These are phyloP conservation scores for Pythium oligandrum DNA, from an alignment of 352 stramenopile genomes.

Conservation along the genomic window DNA sequence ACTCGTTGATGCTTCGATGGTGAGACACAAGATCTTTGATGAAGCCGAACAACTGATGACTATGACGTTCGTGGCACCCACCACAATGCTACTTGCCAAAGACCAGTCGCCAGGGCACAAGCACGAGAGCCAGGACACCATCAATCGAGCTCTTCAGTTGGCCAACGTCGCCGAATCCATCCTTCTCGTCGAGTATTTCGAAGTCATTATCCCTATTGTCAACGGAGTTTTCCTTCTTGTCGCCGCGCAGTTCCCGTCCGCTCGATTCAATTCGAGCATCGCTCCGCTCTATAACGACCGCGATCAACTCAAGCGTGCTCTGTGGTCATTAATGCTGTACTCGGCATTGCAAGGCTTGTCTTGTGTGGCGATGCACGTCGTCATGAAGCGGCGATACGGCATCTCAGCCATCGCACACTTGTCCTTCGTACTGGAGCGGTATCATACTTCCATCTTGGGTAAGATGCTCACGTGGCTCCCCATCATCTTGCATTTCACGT, in stretches of 20 bases:
- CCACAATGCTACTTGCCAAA: too few relatives aligned
- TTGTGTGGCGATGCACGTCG: not conserved
- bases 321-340: conserved; percentile 5
- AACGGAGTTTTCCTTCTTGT: conserved; percentile 7
- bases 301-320: conserved; percentile 1
- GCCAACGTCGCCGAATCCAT: conserved; percentile 10
- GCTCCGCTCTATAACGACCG: not conserved
- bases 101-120: not conserved
- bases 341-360: conserved; percentile 1
- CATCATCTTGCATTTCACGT: conserved; percentile 10
- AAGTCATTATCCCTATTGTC: conserved; percentile 8
- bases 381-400: conserved; percentile 5
- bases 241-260: conserved; percentile 7
- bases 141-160: conserved; percentile 3
- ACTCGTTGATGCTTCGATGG: too few relatives aligned
- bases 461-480: conserved; percentile 17
- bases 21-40: too few relatives aligned
- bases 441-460: conserved; percentile 9
- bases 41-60: too few relatives aligned
- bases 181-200: conserved; percentile 19
- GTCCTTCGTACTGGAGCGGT: conserved; percentile 12
- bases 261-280: conserved; percentile 12
- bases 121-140: not conserved
- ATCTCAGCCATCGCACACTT: conserved; percentile 8
- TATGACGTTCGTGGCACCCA: too few relatives aligned